Evolutionary conservation across 2,329 filamentous ascomycete genomes (phyloP).

Genomic region (Cercospora nicotianae): DNA sequence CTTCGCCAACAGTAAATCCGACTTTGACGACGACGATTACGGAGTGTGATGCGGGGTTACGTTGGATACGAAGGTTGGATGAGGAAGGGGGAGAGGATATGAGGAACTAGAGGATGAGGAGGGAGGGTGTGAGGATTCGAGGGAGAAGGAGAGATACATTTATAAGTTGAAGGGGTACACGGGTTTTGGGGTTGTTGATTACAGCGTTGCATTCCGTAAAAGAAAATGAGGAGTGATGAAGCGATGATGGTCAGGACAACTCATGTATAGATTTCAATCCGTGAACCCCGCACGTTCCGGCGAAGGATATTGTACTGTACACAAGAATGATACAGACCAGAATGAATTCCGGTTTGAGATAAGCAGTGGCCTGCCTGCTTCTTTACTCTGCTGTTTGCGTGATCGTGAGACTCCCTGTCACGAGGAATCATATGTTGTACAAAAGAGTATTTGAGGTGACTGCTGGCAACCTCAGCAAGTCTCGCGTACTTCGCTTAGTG

Average conservation of each 20-base stretch:
- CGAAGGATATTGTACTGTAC: too few relatives aligned
- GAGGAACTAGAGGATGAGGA: too few relatives aligned
- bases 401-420: not conserved
- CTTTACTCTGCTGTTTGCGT: not conserved
- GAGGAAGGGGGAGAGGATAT: too few relatives aligned
- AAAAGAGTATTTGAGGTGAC: not conserved
- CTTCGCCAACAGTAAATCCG: slow-evolving; percentile 2
- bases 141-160: too few relatives aligned
- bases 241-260: too few relatives aligned
- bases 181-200: too few relatives aligned
- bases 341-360: not conserved
- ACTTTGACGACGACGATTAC: slow-evolving; percentile 9
- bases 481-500: not conserved
- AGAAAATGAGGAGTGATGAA: too few relatives aligned
- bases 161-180: too few relatives aligned
- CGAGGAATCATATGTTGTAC: not conserved
- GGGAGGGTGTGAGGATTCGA: too few relatives aligned
- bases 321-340: not conserved
- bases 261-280: too few relatives aligned
- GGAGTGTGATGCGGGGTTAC: slow-evolving; percentile 10
- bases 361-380: not conserved
- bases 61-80: not conserved
- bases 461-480: not conserved
- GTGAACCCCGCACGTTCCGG: too few relatives aligned
- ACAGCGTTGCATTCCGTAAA: too few relatives aligned